Evolutionary conservation across 2,329 filamentous ascomycete species (phyloP).

Genomic region (Ceratocystis smalleyi): DNA sequence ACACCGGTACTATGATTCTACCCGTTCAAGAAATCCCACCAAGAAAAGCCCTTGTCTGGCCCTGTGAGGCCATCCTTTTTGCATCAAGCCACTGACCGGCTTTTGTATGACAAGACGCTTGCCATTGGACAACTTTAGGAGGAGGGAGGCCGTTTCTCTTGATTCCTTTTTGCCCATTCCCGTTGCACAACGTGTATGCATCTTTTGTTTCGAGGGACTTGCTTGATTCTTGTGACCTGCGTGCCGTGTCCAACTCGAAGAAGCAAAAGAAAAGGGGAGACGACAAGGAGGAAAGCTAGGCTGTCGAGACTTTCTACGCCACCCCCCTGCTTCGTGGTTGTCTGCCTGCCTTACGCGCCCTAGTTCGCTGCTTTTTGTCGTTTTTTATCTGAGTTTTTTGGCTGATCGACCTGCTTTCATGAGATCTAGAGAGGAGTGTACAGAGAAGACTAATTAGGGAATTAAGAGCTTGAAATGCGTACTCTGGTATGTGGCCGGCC

Average conservation of each 20-base stretch:
- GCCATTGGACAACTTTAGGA: too few species aligned
- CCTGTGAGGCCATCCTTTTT: too few species aligned
- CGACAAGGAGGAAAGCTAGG: neutral
- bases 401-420: neutral
- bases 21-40: too few species aligned
- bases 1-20: too few species aligned
- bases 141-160: too few species aligned
- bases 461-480: neutral
- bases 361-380: neutral
- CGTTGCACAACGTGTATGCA: too few species aligned
- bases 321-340: neutral
- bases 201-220: too few species aligned
- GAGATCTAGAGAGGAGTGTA: neutral
- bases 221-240: neutral
- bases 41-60: too few species aligned
- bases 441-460: neutral
- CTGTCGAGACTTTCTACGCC: neutral
- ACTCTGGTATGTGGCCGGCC: neutral
- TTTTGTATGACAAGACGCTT: too few species aligned
- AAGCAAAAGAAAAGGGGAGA: neutral
- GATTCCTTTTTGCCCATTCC: too few species aligned
- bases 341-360: neutral
- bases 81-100: too few species aligned
- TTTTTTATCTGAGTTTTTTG: neutral
- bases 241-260: neutral